Conservation (phyloP, 352 stramenopile species). For the Blastocystis sp. region DNA sequence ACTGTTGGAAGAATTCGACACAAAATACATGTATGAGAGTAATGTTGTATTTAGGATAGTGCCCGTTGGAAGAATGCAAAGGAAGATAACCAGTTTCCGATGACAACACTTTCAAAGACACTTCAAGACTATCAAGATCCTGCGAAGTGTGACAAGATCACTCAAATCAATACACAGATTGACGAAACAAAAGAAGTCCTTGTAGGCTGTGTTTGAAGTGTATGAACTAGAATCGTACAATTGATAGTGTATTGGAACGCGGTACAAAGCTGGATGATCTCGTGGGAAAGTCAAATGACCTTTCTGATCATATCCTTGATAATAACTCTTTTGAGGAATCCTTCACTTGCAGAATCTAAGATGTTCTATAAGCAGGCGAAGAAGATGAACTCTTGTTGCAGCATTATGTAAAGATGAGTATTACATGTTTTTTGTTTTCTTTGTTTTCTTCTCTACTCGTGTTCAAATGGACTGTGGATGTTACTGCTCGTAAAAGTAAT, state of each 20-base stretch:
- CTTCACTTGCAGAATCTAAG: conserved; percentile 79
- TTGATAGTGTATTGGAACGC: conserved; percentile 95
- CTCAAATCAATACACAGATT: conserved; percentile 98
- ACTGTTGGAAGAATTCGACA: conserved; percentile 90
- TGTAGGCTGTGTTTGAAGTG: conserved; percentile 69
- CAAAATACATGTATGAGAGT: conserved; percentile 71
- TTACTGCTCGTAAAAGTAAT: no score
- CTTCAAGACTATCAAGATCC: conserved; percentile 91
- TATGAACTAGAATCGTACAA: conserved; percentile 86
- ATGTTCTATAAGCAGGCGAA: conserved; percentile 99
- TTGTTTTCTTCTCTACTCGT: neutral
- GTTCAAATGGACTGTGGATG: neutral
- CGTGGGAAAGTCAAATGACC: conserved; percentile 94
- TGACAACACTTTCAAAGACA: conserved; percentile 84
- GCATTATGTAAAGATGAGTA: conserved; percentile 33
- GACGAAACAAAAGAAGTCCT: conserved; percentile 97
- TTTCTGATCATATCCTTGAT: conserved; percentile 79
- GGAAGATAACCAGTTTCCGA: conserved; percentile 80
- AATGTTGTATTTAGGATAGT: conserved; percentile 70
- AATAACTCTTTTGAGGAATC: neutral
- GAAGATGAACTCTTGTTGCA: conserved; percentile 97
- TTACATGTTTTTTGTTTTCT: neutral
- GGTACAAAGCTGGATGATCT: conserved; percentile 97
- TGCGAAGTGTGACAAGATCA: conserved; percentile 97
- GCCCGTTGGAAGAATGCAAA: conserved; percentile 71